phyloP scores from a whole-genome alignment of 2,329 filamentous ascomycete species.

The Alternaria sp. region DNA sequence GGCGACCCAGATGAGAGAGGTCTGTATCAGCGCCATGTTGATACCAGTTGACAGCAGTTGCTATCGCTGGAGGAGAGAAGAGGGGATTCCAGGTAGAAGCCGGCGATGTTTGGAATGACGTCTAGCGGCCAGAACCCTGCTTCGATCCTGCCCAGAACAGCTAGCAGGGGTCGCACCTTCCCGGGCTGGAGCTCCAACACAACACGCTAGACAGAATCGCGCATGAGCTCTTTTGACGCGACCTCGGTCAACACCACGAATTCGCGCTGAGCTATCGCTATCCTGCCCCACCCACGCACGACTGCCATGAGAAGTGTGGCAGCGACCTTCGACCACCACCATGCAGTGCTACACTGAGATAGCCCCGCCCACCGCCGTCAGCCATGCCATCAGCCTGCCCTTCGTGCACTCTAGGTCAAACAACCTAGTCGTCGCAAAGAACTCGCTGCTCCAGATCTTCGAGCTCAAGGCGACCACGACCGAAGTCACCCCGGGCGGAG shows the following conservation, averaged over 20 bases:
- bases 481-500: slow-evolving; percentile 58
- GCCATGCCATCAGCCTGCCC: slow-evolving; percentile 80
- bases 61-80: background rate
- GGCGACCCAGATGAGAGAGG: slow-evolving; percentile 91
- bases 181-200: slow-evolving; percentile 14
- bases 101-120: background rate
- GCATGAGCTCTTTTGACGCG: slow-evolving; percentile 28
- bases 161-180: slow-evolving; percentile 9
- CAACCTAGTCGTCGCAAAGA: slow-evolving; percentile 91
- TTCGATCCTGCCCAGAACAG: background rate
- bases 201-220: slow-evolving; percentile 7
- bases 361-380: slow-evolving; percentile 91
- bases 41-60: background rate
- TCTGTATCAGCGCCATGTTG: slow-evolving; percentile 75
- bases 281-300: background rate
- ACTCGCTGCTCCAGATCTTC: slow-evolving; percentile 92
- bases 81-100: background rate
- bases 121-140: background rate
- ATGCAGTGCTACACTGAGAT: slow-evolving; percentile 99
- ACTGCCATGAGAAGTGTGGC: slow-evolving; percentile 25
- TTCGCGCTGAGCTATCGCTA: background rate
- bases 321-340: slow-evolving; percentile 7
- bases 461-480: slow-evolving; percentile 70
- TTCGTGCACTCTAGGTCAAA: slow-evolving; percentile 77
- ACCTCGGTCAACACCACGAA: slow-evolving; percentile 14